Percentiles rank a stretch among this genome's conserved stretches.
Evolutionary conservation across 2,329 filamentous ascomycete species (phyloP).

Genomic region (Thelonectria discophora): DNA sequence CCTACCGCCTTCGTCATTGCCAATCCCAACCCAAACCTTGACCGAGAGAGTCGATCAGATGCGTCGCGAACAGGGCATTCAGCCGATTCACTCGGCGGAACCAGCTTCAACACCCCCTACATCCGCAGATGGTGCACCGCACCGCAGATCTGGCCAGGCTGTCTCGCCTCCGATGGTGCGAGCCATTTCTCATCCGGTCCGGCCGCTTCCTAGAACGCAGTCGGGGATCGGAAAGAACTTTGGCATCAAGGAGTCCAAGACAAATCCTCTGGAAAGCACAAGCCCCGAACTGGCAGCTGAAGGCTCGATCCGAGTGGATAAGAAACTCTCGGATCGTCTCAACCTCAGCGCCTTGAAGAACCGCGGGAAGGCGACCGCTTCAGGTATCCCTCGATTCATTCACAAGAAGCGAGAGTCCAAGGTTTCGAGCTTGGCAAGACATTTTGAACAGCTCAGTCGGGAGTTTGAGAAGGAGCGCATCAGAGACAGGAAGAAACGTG

Average conservation of each 20-base stretch:
- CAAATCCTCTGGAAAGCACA: slow-evolving; percentile 38
- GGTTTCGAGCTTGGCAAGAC: slow-evolving; percentile 90
- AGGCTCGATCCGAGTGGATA: slow-evolving; percentile 66
- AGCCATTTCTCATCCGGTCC: slow-evolving; percentile 61
- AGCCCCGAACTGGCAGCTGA: slow-evolving; percentile 44
- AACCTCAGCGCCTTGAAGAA: slow-evolving; percentile 72
- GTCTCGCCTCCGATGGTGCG: slow-evolving; percentile 64
- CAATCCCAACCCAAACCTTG: slow-evolving; percentile 42
- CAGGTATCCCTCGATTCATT: slow-evolving; percentile 88
- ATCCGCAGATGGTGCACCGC: slow-evolving; percentile 48
- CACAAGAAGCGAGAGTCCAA: slow-evolving; percentile 77
- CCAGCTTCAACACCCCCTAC: slow-evolving; percentile 39
- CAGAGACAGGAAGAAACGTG: slow-evolving; percentile 82
- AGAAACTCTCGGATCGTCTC: slow-evolving; percentile 79
- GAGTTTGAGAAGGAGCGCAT: slow-evolving; percentile 96
- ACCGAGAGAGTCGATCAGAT: slow-evolving; percentile 61
- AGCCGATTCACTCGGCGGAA: slow-evolving; percentile 46
- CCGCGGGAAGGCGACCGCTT: slow-evolving; percentile 65
- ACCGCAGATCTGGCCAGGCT: slow-evolving; percentile 56
- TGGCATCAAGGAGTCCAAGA: slow-evolving; percentile 47
- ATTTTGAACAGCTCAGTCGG: slow-evolving; percentile 95
- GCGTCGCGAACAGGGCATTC: slow-evolving; percentile 56
- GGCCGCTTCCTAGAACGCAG: slow-evolving; percentile 57
- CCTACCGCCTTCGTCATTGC: slow-evolving; percentile 22
- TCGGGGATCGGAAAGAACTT: slow-evolving; percentile 55